phyloP scores from a whole-genome alignment of 177 flowering plant species.

The Tripterygium wilfordii region DNA sequence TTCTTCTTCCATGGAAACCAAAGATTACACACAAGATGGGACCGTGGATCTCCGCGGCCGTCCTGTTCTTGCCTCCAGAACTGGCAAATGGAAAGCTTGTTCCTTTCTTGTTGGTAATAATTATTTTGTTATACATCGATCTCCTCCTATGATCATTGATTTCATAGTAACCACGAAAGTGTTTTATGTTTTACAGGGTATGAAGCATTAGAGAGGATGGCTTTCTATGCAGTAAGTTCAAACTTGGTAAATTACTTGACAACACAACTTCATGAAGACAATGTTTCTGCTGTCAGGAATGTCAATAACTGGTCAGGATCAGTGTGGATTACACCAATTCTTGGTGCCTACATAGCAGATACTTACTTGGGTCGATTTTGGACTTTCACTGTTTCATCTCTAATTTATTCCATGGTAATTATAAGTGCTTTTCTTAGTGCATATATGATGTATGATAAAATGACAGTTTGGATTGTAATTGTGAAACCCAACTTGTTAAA shows the following conservation, averaged over 20 bases:
- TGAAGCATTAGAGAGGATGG: slow-evolving; percentile 95
- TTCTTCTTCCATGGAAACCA: slow-evolving; percentile 27
- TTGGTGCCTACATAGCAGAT: slow-evolving; percentile 87
- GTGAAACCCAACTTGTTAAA: too few species aligned
- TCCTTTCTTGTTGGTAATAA: slow-evolving; percentile 52
- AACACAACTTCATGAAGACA: slow-evolving; percentile 74
- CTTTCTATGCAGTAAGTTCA: slow-evolving; percentile 81
- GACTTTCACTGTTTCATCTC: slow-evolving; percentile 81
- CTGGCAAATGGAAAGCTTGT: slow-evolving; percentile 79
- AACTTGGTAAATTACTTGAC: slow-evolving; percentile 83
- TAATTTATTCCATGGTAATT: slow-evolving; percentile 72
- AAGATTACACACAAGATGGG: slow-evolving; percentile 56
- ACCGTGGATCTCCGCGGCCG: slow-evolving; percentile 61
- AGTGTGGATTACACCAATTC: slow-evolving; percentile 85
- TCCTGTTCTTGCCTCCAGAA: slow-evolving; percentile 47
- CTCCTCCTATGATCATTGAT: too few species aligned
- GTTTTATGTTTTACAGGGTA: slow-evolving; percentile 39
- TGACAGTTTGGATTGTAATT: slow-evolving; percentile 9
- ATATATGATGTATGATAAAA: background rate
- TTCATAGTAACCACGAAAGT: too few species aligned
- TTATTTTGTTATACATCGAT: background rate
- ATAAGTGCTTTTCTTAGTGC: background rate
- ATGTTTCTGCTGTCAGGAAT: slow-evolving; percentile 68
- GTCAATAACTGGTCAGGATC: slow-evolving; percentile 90
- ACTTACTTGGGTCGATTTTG: slow-evolving; percentile 81